Percentiles rank a stretch among this genome's conserved stretches.
Conservation (phyloP, 345 rosid species). For the Laguncularia racemosa region DNA sequence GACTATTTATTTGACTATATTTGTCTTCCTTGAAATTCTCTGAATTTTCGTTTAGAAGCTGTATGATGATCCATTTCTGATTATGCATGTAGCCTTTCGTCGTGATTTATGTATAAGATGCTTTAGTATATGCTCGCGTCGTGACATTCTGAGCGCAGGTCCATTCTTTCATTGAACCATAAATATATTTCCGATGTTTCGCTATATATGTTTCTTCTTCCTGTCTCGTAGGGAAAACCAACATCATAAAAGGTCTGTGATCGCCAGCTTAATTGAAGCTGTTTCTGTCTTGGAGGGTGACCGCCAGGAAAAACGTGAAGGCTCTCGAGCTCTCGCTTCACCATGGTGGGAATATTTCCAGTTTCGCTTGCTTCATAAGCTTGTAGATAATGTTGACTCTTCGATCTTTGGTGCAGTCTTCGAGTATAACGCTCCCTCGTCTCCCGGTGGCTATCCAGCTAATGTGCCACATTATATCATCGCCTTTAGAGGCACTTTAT, state of each 20-base stretch:
- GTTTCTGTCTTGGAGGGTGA: slow-evolving; percentile 74
- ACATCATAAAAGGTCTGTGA: slow-evolving; percentile 58
- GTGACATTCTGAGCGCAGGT: no score
- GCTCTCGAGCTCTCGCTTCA: slow-evolving; percentile 53
- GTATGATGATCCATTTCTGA: no score
- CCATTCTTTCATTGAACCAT: no score
- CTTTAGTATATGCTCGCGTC: no score
- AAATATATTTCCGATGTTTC: no score
- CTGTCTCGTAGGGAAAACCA: slow-evolving; percentile 46
- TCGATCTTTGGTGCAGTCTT: slow-evolving; percentile 80
- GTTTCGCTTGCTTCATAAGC: slow-evolving; percentile 45
- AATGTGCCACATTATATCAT: slow-evolving; percentile 52
- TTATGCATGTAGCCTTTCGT: no score
- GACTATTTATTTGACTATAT: no score
- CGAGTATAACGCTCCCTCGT: slow-evolving; percentile 43
- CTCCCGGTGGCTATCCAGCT: slow-evolving; percentile 14
- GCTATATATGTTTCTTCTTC: background rate
- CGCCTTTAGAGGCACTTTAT: slow-evolving; percentile 80
- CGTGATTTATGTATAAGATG: no score
- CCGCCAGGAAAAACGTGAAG: slow-evolving; percentile 69
- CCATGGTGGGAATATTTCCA: slow-evolving; percentile 84
- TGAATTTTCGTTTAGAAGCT: no score
- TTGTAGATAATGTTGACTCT: slow-evolving; percentile 62
- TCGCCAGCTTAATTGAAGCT: slow-evolving; percentile 77
- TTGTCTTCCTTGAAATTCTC: no score